Evolutionary conservation across 371 early-diverging fungal genomes (phyloP).

Genomic region (Lichtheimia ramosa): DNA sequence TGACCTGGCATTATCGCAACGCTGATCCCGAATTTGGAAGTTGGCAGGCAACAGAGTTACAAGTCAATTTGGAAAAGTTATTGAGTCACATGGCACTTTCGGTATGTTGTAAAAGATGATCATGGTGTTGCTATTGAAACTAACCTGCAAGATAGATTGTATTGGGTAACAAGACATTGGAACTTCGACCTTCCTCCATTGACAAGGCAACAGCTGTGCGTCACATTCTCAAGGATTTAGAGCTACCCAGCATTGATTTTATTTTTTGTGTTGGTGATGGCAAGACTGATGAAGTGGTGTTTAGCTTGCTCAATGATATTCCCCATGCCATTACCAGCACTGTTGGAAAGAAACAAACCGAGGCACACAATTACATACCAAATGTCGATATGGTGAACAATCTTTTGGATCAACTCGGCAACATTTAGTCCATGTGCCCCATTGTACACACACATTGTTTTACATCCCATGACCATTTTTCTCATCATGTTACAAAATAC

Average conservation of each 20-base stretch:
- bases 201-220: conserved; percentile 89
- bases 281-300: conserved; percentile 92
- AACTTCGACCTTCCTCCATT: conserved; percentile 88
- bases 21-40: conserved; percentile 88
- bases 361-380: conserved; percentile 86
- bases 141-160: conserved; percentile 59
- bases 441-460: background rate
- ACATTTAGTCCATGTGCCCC: conserved; percentile 8
- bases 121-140: background rate
- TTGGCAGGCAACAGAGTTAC: conserved; percentile 79
- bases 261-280: conserved; percentile 91
- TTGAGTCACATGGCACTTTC: conserved; percentile 91
- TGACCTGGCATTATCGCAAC: conserved; percentile 93
- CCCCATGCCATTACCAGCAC: conserved; percentile 79
- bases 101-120: conserved; percentile 44
- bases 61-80: conserved; percentile 92
- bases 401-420: conserved; percentile 53
- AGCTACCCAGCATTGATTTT: conserved; percentile 58
- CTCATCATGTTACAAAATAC: background rate
- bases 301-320: conserved; percentile 69
- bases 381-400: conserved; percentile 62
- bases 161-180: conserved; percentile 91
- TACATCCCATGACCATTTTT: background rate
- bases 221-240: conserved; percentile 83
- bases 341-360: conserved; percentile 95